phyloP scores from a whole-genome alignment of 2,329 filamentous ascomycete species.

The Penicillium occitanis region DNA sequence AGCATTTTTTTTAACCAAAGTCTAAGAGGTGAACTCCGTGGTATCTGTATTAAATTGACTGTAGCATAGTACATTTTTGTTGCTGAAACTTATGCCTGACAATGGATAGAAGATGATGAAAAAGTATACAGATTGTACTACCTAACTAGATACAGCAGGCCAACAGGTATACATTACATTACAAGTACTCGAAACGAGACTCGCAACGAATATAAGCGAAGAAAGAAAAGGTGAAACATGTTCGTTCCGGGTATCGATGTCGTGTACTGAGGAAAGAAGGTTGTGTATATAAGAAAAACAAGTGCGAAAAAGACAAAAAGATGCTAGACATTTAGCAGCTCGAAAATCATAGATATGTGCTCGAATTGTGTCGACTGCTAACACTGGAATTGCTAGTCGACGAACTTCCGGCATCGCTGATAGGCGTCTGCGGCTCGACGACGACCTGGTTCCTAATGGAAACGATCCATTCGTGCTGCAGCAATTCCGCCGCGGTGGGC shows the following conservation, averaged over 20 bases:
- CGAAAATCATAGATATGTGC: slow-evolving; percentile 7
- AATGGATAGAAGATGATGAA: neutral
- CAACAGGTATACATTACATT: neutral
- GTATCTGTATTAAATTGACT: neutral
- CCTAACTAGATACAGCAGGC: neutral
- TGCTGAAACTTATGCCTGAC: neutral
- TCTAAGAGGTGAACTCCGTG: neutral
- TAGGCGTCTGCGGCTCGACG: slow-evolving; percentile 43
- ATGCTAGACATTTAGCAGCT: neutral
- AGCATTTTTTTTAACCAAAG: neutral
- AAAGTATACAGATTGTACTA: slow-evolving; percentile 1
- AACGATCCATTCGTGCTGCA: slow-evolving; percentile 88
- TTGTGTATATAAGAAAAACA: neutral
- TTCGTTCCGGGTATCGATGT: slow-evolving; percentile 17
- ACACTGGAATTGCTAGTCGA: slow-evolving; percentile 26
- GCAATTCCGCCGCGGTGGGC: slow-evolving; percentile 78
- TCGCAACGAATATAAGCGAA: neutral
- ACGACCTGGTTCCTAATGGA: slow-evolving; percentile 51
- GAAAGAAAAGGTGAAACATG: slow-evolving; percentile 6
- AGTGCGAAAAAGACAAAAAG: neutral
- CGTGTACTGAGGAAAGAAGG: slow-evolving; percentile 15
- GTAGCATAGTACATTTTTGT: neutral
- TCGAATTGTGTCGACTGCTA: slow-evolving; percentile 20
- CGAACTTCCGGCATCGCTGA: slow-evolving; percentile 41
- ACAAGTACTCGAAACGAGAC: neutral